Evolutionary conservation across 176 grass and related monocot genomes (phyloP), one percentile per base, ranked within the genome.

Genomic region (Zoysia japonica): DNA sequence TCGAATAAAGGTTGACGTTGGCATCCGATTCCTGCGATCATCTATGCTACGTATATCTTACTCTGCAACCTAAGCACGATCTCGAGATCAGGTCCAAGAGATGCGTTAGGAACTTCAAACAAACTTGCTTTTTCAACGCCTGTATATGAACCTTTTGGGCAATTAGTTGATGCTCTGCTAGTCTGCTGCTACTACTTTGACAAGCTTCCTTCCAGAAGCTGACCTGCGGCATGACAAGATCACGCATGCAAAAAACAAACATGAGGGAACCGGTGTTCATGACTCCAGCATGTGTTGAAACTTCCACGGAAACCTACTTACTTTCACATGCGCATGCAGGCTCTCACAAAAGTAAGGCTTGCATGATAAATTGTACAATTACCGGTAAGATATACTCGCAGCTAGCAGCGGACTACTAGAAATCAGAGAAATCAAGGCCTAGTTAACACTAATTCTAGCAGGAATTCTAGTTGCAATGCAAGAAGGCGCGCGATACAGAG

Each of bases 11-110:
- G 28, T 49, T 72, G 5, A 45, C 85, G 51, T 68, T 67, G 43
- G 84, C 77, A 86, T 80, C 84, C 63, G 70, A 62, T 81, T 81
- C 84, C 68, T 37, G n/a, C 46, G 46, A 70, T 15, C 68, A 77
- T 50, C 36, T 59, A 69, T 47, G 8, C 3, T 70, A 86, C 28
- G 28, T 28, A 28, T 28, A 28, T 28, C 28, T 28, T 28, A 80
- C 77, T 74, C 41, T 9, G 16, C 36, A 66, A 48, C 76, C 83
- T 7, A 65, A 78, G 54, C 57, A 52, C 13, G 47, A 19, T 71
- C n/a, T 3, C 75, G 65, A 61, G 53, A 72, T 82, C 73, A 37
- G 12, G 50, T 76, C 8, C 15, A n/a, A 13, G 44, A 68, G 66
- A 66, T 66, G 28, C 64, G 74, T 66, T 72, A 50, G 49, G 82